These are phyloP conservation scores for Talaromyces sp. DNA, from an alignment of 2,329 filamentous ascomycete species.

Conservation along the genomic window DNA sequence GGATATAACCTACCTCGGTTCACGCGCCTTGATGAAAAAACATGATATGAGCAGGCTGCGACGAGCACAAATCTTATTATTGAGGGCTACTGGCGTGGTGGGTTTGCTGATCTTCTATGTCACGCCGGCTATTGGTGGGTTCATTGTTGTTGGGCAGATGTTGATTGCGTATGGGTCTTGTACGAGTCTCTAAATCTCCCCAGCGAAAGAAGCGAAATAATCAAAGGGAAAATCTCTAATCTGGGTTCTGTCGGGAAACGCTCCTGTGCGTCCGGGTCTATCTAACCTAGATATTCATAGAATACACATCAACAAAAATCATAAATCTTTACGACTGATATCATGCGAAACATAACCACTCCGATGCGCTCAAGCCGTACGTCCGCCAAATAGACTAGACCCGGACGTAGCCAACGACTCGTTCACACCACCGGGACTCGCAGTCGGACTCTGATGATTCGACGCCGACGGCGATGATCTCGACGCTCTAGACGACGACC, in stretches of 20 bases:
- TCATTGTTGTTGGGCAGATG: slow-evolving; percentile 3
- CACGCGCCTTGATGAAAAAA: neutral
- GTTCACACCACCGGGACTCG: neutral
- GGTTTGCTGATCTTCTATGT: neutral
- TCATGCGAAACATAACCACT: neutral
- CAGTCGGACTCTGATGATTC: neutral
- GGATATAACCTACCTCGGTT: neutral
- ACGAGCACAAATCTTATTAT: neutral
- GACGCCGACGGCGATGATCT: slow-evolving; percentile 4
- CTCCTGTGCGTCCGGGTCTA: neutral
- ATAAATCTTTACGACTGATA: neutral
- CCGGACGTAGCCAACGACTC: neutral
- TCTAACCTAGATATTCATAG: neutral
- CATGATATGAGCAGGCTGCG: neutral
- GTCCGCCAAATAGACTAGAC: neutral
- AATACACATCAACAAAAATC: neutral
- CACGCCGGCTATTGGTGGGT: slow-evolving; percentile 2
- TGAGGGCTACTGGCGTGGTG: neutral
- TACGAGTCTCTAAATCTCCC: neutral
- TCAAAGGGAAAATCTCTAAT: neutral
- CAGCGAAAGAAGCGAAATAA: neutral
- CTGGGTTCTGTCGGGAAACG: neutral
- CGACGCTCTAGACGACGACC: slow-evolving; percentile 7
- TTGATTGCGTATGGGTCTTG: slow-evolving; percentile 2
- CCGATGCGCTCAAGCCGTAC: neutral